Base-by-base conservation (phyloP, 1,284 basidiomycete genomes). In the Blastosporella zonata region DNA sequence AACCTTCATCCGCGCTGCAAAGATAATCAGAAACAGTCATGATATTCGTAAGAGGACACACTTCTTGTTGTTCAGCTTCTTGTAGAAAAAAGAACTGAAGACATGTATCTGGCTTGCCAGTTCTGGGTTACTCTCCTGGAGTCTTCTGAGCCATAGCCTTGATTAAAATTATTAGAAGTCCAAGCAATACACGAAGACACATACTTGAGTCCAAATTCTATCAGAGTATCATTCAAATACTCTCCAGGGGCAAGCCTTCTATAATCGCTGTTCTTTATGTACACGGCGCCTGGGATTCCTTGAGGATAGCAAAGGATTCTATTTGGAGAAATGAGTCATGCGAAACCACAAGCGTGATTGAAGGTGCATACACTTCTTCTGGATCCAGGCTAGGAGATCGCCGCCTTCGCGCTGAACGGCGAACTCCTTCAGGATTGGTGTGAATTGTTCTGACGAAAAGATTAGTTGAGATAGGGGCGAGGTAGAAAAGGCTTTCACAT, bases 61-160 rank as follows among this genome's bases (percentile, higher is more conserved):
- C 87, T 79, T 80, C 62, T 80, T 83, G 54, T 78, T 78, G 51
- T 84, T 85, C n/a, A 99, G 70, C 62, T 95, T 94, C 69, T 94
- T 90, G 73, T 93, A 98, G 68, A 99, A 98, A 72, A 97, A 99
- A 0, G 95, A 94, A 64, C 87, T 98, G 74, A 99, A 98, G 5
- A 99, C 77, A 62, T 97, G 84, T 1, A 96, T 78, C 57, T 90
- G 77, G 5, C 86, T 78, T 2, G 82, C 88, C 9, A 91, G 68
- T 9, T 72, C 73, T 0, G 86, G 82, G 50, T 87, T 62, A 22
- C 60, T 65, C 22, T 63, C 66, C 49, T 80, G 74, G 18, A 91
- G 64, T 10, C 79, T 72, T 46, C 72, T 74, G 9, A 87, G 69
- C 79, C 87, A 89, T 17, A 84, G 70, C 62, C 92, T 94, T 49